Evolutionary conservation across 768 basidiomycete species (phyloP), one percentile per base, ranked within the genome.

Genomic region (Auricularia heimuer): DNA sequence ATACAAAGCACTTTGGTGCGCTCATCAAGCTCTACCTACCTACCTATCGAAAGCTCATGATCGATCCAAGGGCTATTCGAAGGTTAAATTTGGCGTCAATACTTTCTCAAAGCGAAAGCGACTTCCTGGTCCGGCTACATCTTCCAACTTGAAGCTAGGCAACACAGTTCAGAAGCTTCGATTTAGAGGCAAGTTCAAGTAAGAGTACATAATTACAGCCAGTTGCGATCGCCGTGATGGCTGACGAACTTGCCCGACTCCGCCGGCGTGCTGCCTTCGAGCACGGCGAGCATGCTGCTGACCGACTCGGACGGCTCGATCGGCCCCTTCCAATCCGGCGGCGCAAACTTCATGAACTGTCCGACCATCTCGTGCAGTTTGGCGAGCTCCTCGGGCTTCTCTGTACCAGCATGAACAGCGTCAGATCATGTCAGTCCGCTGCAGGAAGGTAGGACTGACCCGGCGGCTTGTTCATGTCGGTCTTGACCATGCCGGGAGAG

Each of bases 401-500:
- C 16, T 61, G 21, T 34, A 29, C 21, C 21, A 34, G 29, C 29
- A 29, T 29, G 29, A 29, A 3, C 29, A 29, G 29, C 29, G 29
- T 3, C 29, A 29, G 29, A 29, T 29, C 29, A 29, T 29, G 29
- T 2, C 29, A 29, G 29, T 29, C 29, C 29, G 29, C 29, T 29
- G 29, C 29, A 29, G 16, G 2, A 3, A 61, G 35, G 21, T 21
- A 29, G 29, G 29, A 68, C 67, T 29, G 4, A 65, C 51, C 39
- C 16, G 36, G 8, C 42, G 33, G 37, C 44, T 24, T 77, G 63
- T 77, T 68, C 4, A 29, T 29, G 2, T 29, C 29, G 29, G 29
- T 29, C 29, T 29, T 29, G 29, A 29, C 29, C 29, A 29, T 14
- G 3, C 78, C 79, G 3, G 79, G 78, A 63, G 73, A 75, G 63